Evolutionary conservation across 2,329 filamentous ascomycete species (phyloP).

Genomic region (Xylaria arbuscula): DNA sequence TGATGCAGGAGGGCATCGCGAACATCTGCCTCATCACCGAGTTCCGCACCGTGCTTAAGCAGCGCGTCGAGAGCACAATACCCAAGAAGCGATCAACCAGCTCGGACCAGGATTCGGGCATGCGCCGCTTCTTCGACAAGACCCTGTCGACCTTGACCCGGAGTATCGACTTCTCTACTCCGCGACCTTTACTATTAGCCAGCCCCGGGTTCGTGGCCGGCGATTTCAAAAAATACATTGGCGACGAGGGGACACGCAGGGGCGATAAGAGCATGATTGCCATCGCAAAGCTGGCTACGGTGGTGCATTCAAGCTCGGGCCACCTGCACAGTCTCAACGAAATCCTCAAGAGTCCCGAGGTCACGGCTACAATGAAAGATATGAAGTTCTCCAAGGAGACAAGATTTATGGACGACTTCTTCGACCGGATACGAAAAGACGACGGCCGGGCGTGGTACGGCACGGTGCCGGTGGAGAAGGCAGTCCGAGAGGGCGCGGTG

Average conservation of each 20-base stretch:
- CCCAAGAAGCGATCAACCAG: slow-evolving; percentile 74
- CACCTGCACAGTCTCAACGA: slow-evolving; percentile 90
- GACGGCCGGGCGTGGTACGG: slow-evolving; percentile 95
- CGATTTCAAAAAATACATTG: slow-evolving; percentile 80
- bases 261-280: slow-evolving; percentile 75
- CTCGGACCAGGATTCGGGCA: slow-evolving; percentile 74
- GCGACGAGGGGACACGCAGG: slow-evolving; percentile 67
- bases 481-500: slow-evolving; percentile 87
- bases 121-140: slow-evolving; percentile 82
- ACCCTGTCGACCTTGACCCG: slow-evolving; percentile 79
- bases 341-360: slow-evolving; percentile 83
- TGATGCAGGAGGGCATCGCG: slow-evolving; percentile 90
- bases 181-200: slow-evolving; percentile 82
- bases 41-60: slow-evolving; percentile 80
- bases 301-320: slow-evolving; percentile 86
- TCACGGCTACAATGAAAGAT: slow-evolving; percentile 80
- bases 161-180: slow-evolving; percentile 77
- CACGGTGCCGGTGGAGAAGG: slow-evolving; percentile 80
- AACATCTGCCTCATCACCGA: slow-evolving; percentile 87
- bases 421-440: slow-evolving; percentile 80
- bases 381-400: slow-evolving; percentile 91
- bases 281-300: slow-evolving; percentile 70
- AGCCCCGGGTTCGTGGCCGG: slow-evolving; percentile 88
- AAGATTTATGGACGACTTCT: slow-evolving; percentile 84
- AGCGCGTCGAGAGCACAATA: slow-evolving; percentile 73